Conservation (phyloP, 345 rosid genomes). For the Hypericum perforatum region DNA sequence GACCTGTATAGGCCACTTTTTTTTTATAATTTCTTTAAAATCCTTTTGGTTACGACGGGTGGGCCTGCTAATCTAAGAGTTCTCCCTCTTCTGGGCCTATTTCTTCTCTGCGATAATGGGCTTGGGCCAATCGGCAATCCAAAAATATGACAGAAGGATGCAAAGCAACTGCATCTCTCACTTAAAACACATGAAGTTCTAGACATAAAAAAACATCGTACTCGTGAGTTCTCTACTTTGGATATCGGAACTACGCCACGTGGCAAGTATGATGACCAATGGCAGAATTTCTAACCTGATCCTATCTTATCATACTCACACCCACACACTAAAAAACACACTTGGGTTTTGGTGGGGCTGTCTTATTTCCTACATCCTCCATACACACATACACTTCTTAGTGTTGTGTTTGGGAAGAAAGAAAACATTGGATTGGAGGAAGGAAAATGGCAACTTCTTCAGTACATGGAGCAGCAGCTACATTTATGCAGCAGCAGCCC, state of each 20-base stretch:
- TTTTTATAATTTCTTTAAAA: background rate
- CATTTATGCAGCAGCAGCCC: conserved; percentile 61
- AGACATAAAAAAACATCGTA: conserved; percentile 24
- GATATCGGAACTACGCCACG: conserved; percentile 25
- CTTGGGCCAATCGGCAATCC: no score
- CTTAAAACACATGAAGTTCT: no score
- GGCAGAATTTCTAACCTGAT: conserved; percentile 33
- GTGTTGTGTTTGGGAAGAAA: background rate
- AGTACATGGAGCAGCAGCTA: conserved; percentile 80
- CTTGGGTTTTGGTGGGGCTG: background rate
- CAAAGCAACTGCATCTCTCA: no score
- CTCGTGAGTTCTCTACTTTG: conserved; percentile 27
- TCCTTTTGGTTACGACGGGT: no score
- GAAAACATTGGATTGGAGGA: no score
- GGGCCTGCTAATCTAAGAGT: no score
- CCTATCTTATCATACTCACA: conserved; percentile 42
- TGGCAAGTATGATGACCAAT: conserved; percentile 56
- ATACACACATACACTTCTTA: no score
- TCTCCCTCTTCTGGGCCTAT: no score
- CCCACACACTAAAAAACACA: conserved; percentile 13
- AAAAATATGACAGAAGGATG: no score
- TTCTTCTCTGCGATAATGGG: no score
- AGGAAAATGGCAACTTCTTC: conserved; percentile 59
- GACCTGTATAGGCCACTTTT: conserved; percentile 6
- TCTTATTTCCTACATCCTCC: background rate